phyloP scores from a whole-genome alignment of 208 protist genomes.

The Borovskyia barvae region DNA sequence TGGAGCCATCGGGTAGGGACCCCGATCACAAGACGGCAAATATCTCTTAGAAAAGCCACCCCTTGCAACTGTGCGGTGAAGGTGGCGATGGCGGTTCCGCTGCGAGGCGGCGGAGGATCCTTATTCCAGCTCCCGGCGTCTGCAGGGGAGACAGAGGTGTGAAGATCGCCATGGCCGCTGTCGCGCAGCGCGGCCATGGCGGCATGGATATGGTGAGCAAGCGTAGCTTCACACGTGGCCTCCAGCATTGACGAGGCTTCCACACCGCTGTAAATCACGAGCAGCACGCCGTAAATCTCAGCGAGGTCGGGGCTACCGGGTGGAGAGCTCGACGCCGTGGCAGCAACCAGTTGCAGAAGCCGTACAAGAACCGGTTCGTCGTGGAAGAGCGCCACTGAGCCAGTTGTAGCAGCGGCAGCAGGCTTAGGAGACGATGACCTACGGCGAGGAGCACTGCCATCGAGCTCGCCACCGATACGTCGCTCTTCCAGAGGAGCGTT shows the following conservation, averaged over 20 bases:
- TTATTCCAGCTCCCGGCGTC: not conserved
- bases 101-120: not conserved
- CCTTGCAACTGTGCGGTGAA: conserved; percentile 52
- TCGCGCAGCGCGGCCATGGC: conserved; percentile 28
- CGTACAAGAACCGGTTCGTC: conserved; percentile 66
- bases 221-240: conserved; percentile 59
- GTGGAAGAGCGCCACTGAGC: conserved; percentile 15
- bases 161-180: conserved; percentile 1
- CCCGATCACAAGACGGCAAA: conserved; percentile 42
- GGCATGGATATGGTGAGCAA: conserved; percentile 53
- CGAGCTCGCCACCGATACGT: too few relatives aligned
- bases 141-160: not conserved
- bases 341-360: conserved; percentile 54
- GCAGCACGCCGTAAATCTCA: conserved; percentile 53
- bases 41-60: conserved; percentile 59
- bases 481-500: too few relatives aligned
- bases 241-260: conserved; percentile 53
- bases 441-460: too few relatives aligned
- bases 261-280: conserved; percentile 52
- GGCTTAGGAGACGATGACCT: too few relatives aligned
- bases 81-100: not conserved
- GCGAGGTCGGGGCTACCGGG: conserved; percentile 32
- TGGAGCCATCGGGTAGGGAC: conserved; percentile 25
- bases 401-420: too few relatives aligned
- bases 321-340: conserved; percentile 50